Base-by-base conservation (phyloP, 345 rosid species). In the Lepidium sativum region DNA sequence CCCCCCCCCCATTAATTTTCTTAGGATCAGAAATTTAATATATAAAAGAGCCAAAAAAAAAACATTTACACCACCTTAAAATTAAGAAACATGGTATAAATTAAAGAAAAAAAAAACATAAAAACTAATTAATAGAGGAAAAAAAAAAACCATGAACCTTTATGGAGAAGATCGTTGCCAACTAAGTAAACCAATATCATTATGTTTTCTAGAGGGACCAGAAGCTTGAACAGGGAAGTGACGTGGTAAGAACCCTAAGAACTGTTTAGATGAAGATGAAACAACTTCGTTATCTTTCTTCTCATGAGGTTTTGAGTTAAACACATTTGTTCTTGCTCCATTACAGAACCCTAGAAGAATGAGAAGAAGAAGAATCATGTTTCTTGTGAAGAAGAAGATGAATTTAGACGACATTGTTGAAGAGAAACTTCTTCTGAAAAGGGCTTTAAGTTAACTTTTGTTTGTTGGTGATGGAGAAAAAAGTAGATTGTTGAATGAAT, bases 141-240 rank as follows among this genome's bases (percentile, higher is more conserved):
- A n/a, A n/a, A n/a, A n/a, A n/a, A 20, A 65, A 23, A 9, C 29
- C 0, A 39, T 27, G 59, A 27, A 72, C 53, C 67, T 50, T 65
- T 49, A 73, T 68, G 89, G 85, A 77, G 66, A 61, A 77, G 67
- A 84, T 54, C 69, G 59, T 20, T 54, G 52, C 61, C 72, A 72
- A 82, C 54, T 60, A 39, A 52, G 60, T 68, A 84, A 80, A 74
- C 98, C 98, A 70, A 92, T 82, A 63, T 72, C 92, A 70, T 92
- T 92, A 78, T 92, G 97, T 72, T 85, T 87, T 79, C 95, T 83
- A 13, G 98, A 92, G 35, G 98, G 98, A 60, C 97, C 97, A 34
- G 98, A 92, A 58, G 86, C 72, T 44, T 91, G 98, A 43, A 89
- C 77, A 0, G 96, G 98, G 6, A 89, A 77, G 71, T 82, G 88